These are phyloP conservation scores for Malus hybrid DNA, from an alignment of 331 rosid species.

Conservation along the genomic window DNA sequence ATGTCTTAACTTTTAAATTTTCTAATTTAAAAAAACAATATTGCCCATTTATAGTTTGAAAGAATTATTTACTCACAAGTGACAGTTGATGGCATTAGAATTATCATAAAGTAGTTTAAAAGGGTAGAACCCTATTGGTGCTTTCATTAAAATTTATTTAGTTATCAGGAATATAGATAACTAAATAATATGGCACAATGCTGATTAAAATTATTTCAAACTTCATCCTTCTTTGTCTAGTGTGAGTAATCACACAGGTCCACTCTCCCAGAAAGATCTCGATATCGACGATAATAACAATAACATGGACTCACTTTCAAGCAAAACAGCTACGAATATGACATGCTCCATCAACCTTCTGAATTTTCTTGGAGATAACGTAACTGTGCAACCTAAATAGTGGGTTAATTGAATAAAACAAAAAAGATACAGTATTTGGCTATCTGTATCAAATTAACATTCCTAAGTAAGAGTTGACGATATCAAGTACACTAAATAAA, in stretches of 20 bases:
- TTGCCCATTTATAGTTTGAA: neutral
- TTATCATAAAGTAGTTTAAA: neutral
- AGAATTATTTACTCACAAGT: neutral
- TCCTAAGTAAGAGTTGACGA: neutral
- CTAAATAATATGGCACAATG: neutral
- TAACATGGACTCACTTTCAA: neutral
- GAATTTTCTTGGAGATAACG: neutral
- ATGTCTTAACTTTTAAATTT: neutral
- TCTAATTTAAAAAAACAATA: neutral
- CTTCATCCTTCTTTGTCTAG: neutral
- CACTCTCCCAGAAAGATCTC: neutral
- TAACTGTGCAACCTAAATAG: neutral
- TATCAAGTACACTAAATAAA: neutral
- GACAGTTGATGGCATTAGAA: neutral
- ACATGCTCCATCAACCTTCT: neutral
- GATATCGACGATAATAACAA: neutral
- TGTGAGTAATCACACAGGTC: neutral
- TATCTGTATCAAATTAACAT: neutral
- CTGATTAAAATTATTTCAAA: neutral
- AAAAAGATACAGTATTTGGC: neutral
- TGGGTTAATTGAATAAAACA: neutral
- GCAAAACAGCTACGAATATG: neutral
- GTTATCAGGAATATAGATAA: neutral
- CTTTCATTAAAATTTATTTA: neutral
- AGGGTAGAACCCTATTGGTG: neutral